phyloP scores from a whole-genome alignment of 345 rosid species.

The Salix arbutifolia region DNA sequence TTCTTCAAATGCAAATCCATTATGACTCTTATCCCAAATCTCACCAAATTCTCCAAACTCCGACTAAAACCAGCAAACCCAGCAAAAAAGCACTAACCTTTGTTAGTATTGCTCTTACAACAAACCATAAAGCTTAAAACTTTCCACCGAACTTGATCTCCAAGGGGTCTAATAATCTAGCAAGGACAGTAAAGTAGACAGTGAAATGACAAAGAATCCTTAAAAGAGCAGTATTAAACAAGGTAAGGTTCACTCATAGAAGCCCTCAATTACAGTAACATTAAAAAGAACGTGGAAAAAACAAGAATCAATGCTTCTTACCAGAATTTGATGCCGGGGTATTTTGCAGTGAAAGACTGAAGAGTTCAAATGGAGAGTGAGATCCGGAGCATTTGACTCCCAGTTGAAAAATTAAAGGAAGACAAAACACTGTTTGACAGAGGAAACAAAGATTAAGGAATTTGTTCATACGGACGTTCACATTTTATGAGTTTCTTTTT shows the following conservation, averaged over 20 bases:
- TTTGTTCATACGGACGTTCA: neutral
- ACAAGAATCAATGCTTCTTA: slow-evolving; percentile 1
- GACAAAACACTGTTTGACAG: too few species aligned
- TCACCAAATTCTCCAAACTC: slow-evolving; percentile 11
- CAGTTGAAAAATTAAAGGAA: too few species aligned
- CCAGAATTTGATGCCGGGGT: neutral
- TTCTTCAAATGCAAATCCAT: slow-evolving; percentile 75
- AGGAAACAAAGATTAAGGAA: too few species aligned
- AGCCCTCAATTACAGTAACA: neutral
- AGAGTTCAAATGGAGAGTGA: neutral
- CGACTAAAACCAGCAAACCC: slow-evolving; percentile 2
- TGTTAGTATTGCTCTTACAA: neutral
- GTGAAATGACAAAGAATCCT: neutral
- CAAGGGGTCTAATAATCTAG: neutral
- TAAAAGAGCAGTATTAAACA: neutral
- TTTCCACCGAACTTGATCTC: neutral
- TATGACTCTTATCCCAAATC: neutral
- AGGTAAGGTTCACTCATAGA: neutral
- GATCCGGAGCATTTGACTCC: neutral
- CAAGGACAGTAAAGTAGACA: neutral
- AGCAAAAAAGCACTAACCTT: neutral
- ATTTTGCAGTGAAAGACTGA: neutral
- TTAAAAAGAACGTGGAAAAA: neutral
- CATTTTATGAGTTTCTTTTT: neutral
- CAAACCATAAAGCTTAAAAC: neutral